Evolutionary conservation across 768 basidiomycete genomes (phyloP).

Genomic region (Pleurotus pulmonarius): DNA sequence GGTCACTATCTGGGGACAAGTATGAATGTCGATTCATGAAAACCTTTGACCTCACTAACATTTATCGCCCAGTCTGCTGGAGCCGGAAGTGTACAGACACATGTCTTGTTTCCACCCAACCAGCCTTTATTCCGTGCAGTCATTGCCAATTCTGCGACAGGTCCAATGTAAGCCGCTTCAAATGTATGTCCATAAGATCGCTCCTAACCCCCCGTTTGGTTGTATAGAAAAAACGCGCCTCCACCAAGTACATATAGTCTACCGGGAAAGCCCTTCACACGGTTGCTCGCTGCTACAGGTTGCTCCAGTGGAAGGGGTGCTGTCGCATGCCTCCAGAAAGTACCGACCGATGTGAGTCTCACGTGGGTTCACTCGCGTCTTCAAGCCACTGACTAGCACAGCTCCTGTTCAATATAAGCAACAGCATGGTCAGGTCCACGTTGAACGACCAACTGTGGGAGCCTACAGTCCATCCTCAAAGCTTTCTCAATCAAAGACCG

Average conservation of each 20-base stretch:
- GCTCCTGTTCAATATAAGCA: slow-evolving; percentile 46
- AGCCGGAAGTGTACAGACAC: slow-evolving; percentile 45
- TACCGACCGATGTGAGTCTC: slow-evolving; percentile 38
- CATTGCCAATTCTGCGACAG: slow-evolving; percentile 49
- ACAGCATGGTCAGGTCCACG: slow-evolving; percentile 37
- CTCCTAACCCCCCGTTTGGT: too few relatives aligned
- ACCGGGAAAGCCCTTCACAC: slow-evolving; percentile 46
- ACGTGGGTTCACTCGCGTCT: too few relatives aligned
- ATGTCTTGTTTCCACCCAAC: slow-evolving; percentile 38
- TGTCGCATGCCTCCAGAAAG: slow-evolving; percentile 40
- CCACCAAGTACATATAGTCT: slow-evolving; percentile 44
- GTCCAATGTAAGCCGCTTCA: slow-evolving; percentile 42
- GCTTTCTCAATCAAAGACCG: slow-evolving; percentile 41
- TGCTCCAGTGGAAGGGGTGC: slow-evolving; percentile 34
- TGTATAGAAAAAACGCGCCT: slow-evolving; percentile 46
- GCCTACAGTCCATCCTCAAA: slow-evolving; percentile 42
- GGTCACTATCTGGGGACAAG: slow-evolving; percentile 58
- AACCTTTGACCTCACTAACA: too few relatives aligned
- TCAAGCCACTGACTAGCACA: slow-evolving; percentile 13
- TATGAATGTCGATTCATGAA: slow-evolving; percentile 11
- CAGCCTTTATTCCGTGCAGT: slow-evolving; percentile 44
- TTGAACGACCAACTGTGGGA: slow-evolving; percentile 57
- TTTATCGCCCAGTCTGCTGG: slow-evolving; percentile 39
- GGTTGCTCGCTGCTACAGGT: slow-evolving; percentile 42
- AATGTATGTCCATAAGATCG: too few relatives aligned